A percentile compares a stretch with the other conserved stretches of the same genome.
phyloP scores from a whole-genome alignment of 257 asterid species.

The Petunia secreta region DNA sequence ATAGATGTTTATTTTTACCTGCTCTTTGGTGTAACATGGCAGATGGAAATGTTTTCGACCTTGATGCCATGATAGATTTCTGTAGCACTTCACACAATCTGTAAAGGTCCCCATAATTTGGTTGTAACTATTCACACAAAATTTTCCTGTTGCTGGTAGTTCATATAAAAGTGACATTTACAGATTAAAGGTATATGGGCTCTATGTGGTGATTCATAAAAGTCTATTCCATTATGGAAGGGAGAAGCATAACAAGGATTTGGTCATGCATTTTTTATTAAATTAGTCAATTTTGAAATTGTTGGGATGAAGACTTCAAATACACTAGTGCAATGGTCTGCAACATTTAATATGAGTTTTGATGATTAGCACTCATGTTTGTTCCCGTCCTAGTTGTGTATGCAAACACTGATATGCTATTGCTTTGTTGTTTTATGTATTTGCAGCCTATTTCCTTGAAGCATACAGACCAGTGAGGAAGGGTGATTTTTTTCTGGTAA shows the following conservation, averaged over 20 bases:
- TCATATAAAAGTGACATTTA: too few relatives aligned
- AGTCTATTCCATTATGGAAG: not conserved
- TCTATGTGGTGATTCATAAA: not conserved
- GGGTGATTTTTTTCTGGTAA: conserved; percentile 77
- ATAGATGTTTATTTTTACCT: too few relatives aligned
- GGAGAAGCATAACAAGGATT: not conserved
- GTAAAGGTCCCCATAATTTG: too few relatives aligned
- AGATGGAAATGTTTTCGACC: too few relatives aligned
- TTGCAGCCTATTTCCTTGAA: conserved; percentile 77
- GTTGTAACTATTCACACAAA: too few relatives aligned
- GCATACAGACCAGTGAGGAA: conserved; percentile 83
- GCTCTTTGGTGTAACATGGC: too few relatives aligned
- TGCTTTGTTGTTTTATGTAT: conserved; percentile 16
- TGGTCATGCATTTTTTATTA: not conserved
- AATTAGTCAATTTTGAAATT: conserved; percentile 16
- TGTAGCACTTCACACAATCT: too few relatives aligned
- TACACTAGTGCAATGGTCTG: not conserved
- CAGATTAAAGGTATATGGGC: not conserved
- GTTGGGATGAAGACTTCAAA: not conserved
- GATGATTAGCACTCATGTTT: not conserved
- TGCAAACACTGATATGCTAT: not conserved
- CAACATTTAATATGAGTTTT: not conserved
- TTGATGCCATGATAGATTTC: too few relatives aligned
- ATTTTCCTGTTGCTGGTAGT: too few relatives aligned
- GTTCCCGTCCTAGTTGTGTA: not conserved